Percentiles rank a stretch among this genome's conserved stretches.
These are phyloP conservation scores for Endoconidiophora polonica DNA, from an alignment of 2,329 filamentous ascomycete species.

Conservation along the genomic window DNA sequence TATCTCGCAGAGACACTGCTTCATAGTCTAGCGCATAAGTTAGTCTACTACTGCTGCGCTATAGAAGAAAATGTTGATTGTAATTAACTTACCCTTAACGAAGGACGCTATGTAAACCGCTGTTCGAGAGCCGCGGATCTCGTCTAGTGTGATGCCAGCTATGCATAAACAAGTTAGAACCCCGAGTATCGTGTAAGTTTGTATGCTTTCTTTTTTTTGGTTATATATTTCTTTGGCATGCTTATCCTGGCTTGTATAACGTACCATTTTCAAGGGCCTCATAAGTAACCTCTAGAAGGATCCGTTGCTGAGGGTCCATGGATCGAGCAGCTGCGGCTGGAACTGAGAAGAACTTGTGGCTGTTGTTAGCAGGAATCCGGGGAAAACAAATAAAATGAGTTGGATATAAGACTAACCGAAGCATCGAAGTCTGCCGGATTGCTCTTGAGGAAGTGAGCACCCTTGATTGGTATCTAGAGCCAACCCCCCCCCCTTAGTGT, in stretches of 20 bases:
- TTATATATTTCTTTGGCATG: neutral
- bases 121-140: constrained; percentile 27
- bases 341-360: constrained; percentile 32
- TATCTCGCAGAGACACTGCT: constrained; percentile 31
- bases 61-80: neutral
- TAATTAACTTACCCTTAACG: constrained; percentile 25
- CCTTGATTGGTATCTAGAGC: constrained; percentile 24
- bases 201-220: neutral
- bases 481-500: constrained; percentile 13
- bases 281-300: constrained; percentile 33
- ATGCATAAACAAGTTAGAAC: no score
- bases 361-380: neutral
- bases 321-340: constrained; percentile 33
- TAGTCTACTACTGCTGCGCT: neutral
- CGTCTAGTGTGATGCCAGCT: constrained; percentile 29
- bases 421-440: constrained; percentile 33
- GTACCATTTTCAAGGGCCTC: constrained; percentile 34
- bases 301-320: constrained; percentile 36
- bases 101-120: constrained; percentile 35
- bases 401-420: constrained; percentile 22
- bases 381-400: neutral
- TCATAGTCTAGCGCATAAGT: constrained; percentile 27
- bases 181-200: neutral
- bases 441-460: constrained; percentile 33
- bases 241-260: constrained; percentile 6